phyloP scores from a whole-genome alignment of 2,329 filamentous ascomycete species.

The Phaeosphaeriaceae sp. region DNA sequence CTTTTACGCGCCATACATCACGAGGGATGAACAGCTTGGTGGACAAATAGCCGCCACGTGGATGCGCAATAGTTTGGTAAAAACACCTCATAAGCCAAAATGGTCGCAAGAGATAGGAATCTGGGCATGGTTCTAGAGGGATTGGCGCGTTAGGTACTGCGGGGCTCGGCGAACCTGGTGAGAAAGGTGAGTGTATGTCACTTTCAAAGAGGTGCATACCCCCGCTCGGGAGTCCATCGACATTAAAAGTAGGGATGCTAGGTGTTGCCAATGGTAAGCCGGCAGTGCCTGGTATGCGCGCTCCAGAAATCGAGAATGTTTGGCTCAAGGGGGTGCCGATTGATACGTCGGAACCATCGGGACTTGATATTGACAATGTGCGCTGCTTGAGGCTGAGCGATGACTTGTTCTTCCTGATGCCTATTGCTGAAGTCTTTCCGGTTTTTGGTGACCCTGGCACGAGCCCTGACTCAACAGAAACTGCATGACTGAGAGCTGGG shows the following conservation, averaged over 20 bases:
- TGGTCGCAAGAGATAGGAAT: conserved; percentile 84
- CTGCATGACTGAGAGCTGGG: conserved; percentile 44
- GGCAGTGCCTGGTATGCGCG: conserved; percentile 57
- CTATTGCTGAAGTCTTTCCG: conserved; percentile 37
- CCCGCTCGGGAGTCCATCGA: conserved; percentile 64
- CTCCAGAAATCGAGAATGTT: conserved; percentile 61
- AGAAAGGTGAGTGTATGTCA: conserved; percentile 72
- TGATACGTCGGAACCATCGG: conserved; percentile 69
- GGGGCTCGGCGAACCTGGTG: conserved; percentile 70
- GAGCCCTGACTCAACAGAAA: conserved; percentile 53
- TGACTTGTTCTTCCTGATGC: conserved; percentile 58
- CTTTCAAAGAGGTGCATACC: conserved; percentile 85
- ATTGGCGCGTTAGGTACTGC: conserved; percentile 70
- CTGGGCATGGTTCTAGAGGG: conserved; percentile 88
- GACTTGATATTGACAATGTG: conserved; percentile 71
- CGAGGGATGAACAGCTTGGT: conserved; percentile 90
- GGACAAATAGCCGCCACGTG: conserved; percentile 88
- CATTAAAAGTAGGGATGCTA: conserved; percentile 66
- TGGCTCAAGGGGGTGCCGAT: conserved; percentile 76
- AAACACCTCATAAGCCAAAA: conserved; percentile 98
- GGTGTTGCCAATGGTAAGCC: conserved; percentile 74
- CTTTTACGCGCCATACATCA: conserved; percentile 92
- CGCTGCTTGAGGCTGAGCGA: conserved; percentile 72
- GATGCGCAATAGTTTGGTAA: conserved; percentile 90
- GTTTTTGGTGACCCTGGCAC: conserved; percentile 44